phyloP scores from a whole-genome alignment of 257 asterid genomes.

The Plantago elongata region DNA sequence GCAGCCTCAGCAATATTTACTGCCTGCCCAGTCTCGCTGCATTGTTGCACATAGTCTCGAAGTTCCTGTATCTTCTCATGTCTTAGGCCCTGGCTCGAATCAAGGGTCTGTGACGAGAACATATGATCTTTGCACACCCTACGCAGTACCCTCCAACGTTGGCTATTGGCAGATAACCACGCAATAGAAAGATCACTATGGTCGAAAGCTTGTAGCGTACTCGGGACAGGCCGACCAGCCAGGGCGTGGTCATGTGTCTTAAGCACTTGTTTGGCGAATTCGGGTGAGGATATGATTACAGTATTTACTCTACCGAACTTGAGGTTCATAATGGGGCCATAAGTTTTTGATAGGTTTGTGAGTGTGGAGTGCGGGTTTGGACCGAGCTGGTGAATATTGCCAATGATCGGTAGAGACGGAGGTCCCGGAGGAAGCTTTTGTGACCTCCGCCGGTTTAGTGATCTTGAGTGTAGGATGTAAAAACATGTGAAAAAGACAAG shows the following conservation, averaged over 20 bases:
- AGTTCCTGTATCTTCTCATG: conserved; percentile 23
- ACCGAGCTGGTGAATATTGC: conserved; percentile 29
- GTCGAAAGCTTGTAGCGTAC: background rate
- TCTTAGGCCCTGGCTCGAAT: conserved; percentile 29
- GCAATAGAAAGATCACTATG: conserved; percentile 24
- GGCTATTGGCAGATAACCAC: conserved; percentile 14
- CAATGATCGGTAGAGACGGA: conserved; percentile 23
- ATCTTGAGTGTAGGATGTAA: conserved; percentile 8
- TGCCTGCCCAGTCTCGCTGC: conserved; percentile 10
- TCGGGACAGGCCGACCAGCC: conserved; percentile 19
- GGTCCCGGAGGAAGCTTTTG: conserved; percentile 30
- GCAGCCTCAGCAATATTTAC: conserved; percentile 29
- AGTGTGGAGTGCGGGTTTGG: conserved; percentile 21
- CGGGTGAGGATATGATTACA: conserved; percentile 26
- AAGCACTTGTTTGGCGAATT: conserved; percentile 25
- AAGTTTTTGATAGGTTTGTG: conserved; percentile 21
- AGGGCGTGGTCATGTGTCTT: conserved; percentile 27
- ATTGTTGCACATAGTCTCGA: conserved; percentile 18
- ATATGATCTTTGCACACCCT: conserved; percentile 26
- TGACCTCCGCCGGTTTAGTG: background rate
- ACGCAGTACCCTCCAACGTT: conserved; percentile 29
- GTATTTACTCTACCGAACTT: conserved; percentile 22
- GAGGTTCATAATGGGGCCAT: conserved; percentile 31
- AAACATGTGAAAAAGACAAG: background rate
- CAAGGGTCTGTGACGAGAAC: conserved; percentile 23